Evolutionary conservation across 192 early-diverging fungal genomes (phyloP).

Genomic region (Linnemannia schmuckeri): DNA sequence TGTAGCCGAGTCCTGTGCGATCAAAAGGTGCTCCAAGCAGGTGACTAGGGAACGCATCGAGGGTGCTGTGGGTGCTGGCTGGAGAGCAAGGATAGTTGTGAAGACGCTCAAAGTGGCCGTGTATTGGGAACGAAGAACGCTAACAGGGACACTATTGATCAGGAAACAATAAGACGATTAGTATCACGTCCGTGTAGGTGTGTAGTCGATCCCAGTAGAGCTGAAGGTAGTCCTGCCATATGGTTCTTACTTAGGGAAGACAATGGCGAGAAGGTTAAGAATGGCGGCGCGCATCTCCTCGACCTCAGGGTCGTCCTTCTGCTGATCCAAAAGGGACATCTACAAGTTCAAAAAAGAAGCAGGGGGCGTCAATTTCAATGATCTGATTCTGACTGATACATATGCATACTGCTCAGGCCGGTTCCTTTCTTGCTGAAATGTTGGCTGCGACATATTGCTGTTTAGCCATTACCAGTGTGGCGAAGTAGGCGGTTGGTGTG

Average conservation of each 20-base stretch:
- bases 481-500: slow-evolving; percentile 91
- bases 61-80: slow-evolving; percentile 79
- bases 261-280: slow-evolving; percentile 87
- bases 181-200: not conserved
- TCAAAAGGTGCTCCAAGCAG: slow-evolving; percentile 84
- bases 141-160: slow-evolving; percentile 59
- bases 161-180: not conserved
- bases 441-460: not conserved
- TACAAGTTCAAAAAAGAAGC: slow-evolving; percentile 27
- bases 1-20: slow-evolving; percentile 78
- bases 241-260: slow-evolving; percentile 71
- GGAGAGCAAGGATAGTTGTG: slow-evolving; percentile 72
- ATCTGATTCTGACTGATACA: not conserved
- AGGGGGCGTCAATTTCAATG: not conserved
- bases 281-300: slow-evolving; percentile 67
- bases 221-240: not conserved
- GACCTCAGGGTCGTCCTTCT: slow-evolving; percentile 56
- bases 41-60: slow-evolving; percentile 78
- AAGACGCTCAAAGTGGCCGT: slow-evolving; percentile 73
- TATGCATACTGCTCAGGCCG: not conserved
- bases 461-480: slow-evolving; percentile 72
- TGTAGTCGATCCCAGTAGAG: not conserved
- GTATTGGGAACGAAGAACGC: slow-evolving; percentile 75
- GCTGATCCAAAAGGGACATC: slow-evolving; percentile 69
- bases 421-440: not conserved